Conservation (phyloP, 371 early-diverging fungal species). For the Rhizomucor pusillus region DNA sequence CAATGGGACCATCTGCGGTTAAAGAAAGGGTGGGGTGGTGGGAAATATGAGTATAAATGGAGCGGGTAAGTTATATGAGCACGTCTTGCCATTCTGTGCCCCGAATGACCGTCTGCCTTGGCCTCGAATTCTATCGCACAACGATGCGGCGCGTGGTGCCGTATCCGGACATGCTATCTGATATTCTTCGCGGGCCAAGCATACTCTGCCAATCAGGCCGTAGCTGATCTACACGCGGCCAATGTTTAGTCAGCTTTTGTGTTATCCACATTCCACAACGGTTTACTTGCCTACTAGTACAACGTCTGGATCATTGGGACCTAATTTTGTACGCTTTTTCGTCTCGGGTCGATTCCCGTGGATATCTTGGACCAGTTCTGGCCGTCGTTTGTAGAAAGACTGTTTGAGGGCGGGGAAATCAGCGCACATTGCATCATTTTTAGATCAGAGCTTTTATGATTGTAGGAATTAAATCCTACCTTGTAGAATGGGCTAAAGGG, state of each 20-base stretch:
- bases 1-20: too few relatives aligned
- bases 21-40: too few relatives aligned
- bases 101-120: not conserved
- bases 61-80: too few relatives aligned
- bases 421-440: too few relatives aligned
- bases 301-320: conserved; percentile 28
- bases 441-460: too few relatives aligned
- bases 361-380: not conserved
- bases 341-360: not conserved
- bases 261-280: not conserved
- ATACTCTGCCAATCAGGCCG: conserved; percentile 15
- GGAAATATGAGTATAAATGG: too few relatives aligned
- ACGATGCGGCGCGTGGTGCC: conserved; percentile 15
- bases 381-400: conserved; percentile 15
- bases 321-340: conserved; percentile 13
- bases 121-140: conserved; percentile 10
- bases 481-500: conserved; percentile 20
- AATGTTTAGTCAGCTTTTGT: not conserved
- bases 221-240: conserved; percentile 7
- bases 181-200: conserved; percentile 1
- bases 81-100: too few relatives aligned
- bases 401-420: too few relatives aligned
- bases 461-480: conserved; percentile 9
- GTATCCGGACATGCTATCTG: conserved; percentile 10
- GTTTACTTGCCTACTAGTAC: conserved; percentile 24